Base-by-base conservation (phyloP, 345 rosid genomes). In the Bruguiera gymnorhiza region DNA sequence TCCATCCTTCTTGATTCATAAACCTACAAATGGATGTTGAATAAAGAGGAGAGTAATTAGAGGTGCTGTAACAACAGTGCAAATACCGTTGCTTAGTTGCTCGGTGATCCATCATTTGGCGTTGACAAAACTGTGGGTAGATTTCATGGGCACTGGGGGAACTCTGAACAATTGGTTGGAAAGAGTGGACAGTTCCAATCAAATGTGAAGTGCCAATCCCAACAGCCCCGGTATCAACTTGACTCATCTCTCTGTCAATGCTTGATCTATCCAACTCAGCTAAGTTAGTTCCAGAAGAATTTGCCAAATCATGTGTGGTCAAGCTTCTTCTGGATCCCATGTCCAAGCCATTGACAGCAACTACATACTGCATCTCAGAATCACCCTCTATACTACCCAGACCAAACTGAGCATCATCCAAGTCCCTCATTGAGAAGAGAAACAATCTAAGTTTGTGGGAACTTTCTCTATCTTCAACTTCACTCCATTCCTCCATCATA, bases 401-500 rank as follows among this genome's bases (percentile, higher is more conserved):
- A 61, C 87, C 82, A 70, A 83, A 82, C 76, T 87, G 87, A 80
- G 83, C 73, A 79, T 87, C 89, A 46, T 88, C 95, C 83, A 87
- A 75, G 79, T 89, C 95, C 70, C 73, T 80, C 74, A 73, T 59
- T 56, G 97, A 86, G 66, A 87, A 87, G 48, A 91, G 76, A 83
- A 91, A 91, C 81, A 91, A 81, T 69, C 97, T 85, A 68, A 87
- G 83, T 81, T 85, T 91, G 67, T 80, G 86, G 23, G 85, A 81
- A 50, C 84, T 84, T 60, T 82, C 87, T 69, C 82, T 79, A 67
- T 70, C 82, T 73, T 81, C 89, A 80, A 85, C 80, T 71, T 84
- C 93, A 65, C 70, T 76, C 78, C 86, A 86, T 67, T 91, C 97
- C 77, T 90, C 96, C 86, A 90, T 82, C 98, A 93, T 90, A 78